A percentile compares a stretch with the other conserved stretches of the same genome.
These are phyloP conservation scores for Sclerotinia trifoliorum DNA, from an alignment of 2,329 filamentous ascomycete genomes.

Conservation along the genomic window DNA sequence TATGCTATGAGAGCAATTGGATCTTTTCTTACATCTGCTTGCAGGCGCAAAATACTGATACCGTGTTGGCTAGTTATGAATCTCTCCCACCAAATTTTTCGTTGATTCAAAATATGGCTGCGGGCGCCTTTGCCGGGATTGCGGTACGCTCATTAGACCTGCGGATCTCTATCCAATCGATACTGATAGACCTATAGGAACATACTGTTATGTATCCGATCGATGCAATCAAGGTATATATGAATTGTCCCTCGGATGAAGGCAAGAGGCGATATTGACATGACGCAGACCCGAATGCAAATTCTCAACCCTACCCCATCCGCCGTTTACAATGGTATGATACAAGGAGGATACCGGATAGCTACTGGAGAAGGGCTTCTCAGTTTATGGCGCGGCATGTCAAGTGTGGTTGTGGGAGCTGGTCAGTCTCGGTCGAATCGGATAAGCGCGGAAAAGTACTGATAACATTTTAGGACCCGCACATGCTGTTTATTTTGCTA, in stretches of 20 bases:
- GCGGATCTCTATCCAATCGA: constrained; percentile 25
- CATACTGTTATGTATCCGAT: constrained; percentile 99
- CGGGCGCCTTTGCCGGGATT: constrained; percentile 86
- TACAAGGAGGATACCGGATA: constrained; percentile 90
- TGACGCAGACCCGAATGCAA: constrained; percentile 87
- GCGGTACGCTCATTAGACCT: constrained; percentile 32
- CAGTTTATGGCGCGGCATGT: constrained; percentile 94
- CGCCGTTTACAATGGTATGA: constrained; percentile 82
- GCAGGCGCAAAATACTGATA: constrained; percentile 29
- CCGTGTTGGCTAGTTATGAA: constrained; percentile 66
- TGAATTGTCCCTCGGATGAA: constrained; percentile 16
- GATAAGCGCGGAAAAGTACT: constrained; percentile 25
- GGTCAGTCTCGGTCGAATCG: constrained; percentile 54
- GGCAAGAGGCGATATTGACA: constrained; percentile 25
- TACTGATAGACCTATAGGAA: constrained; percentile 58
- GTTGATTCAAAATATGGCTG: constrained; percentile 89
- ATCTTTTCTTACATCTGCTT: constrained; percentile 7
- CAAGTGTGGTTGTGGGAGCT: constrained; percentile 92
- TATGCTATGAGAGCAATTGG: constrained; percentile 20
- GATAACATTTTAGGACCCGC: constrained; percentile 68
- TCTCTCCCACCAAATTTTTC: constrained; percentile 92
- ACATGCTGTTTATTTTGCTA: constrained; percentile 97
- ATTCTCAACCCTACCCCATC: constrained; percentile 80
- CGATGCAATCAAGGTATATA: constrained; percentile 86
- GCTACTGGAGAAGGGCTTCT: constrained; percentile 84